Conservation (phyloP, 192 early-diverging fungal species). For the Lobosporangium transversale region DNA sequence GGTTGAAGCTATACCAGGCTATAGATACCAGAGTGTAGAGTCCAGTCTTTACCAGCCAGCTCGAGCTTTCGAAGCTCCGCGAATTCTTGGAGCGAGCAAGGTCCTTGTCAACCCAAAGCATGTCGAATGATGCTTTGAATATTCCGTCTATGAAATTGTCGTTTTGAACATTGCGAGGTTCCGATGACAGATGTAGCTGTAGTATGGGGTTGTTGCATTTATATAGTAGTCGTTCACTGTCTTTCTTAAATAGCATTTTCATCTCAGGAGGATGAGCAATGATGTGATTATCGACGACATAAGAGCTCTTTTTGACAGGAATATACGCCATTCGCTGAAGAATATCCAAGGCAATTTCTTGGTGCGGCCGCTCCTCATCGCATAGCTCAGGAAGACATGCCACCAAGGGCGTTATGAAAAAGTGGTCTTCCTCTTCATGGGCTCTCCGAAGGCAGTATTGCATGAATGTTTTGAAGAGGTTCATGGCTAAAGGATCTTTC, state of each 20-base stretch:
- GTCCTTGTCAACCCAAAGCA: not conserved
- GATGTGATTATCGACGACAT: conserved; percentile 17
- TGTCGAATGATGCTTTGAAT: conserved; percentile 11
- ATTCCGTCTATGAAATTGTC: conserved; percentile 8
- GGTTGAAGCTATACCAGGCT: not conserved
- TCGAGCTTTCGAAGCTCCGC: not conserved
- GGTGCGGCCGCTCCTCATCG: conserved; percentile 1
- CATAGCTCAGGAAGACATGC: conserved; percentile 12
- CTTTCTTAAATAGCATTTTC: not conserved
- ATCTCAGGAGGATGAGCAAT: conserved; percentile 8
- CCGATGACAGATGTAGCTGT: conserved; percentile 6
- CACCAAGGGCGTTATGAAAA: not conserved
- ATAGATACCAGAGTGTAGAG: not conserved
- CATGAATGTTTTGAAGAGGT: conserved; percentile 4
- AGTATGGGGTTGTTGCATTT: conserved; percentile 7
- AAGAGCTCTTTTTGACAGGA: conserved; percentile 11
- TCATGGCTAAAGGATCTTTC: not conserved
- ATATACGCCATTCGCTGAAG: not conserved
- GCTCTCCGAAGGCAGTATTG: conserved; percentile 5
- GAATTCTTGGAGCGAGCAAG: not conserved
- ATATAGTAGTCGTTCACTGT: not conserved
- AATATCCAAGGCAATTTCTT: not conserved
- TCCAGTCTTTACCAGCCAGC: not conserved
- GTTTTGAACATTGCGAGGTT: not conserved
- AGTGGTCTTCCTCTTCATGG: conserved; percentile 3